A percentile compares a stretch with the other conserved stretches of the same genome.
Evolutionary conservation across 1,284 basidiomycete species (phyloP).

Genomic region (Veloporphyrellus conicus): DNA sequence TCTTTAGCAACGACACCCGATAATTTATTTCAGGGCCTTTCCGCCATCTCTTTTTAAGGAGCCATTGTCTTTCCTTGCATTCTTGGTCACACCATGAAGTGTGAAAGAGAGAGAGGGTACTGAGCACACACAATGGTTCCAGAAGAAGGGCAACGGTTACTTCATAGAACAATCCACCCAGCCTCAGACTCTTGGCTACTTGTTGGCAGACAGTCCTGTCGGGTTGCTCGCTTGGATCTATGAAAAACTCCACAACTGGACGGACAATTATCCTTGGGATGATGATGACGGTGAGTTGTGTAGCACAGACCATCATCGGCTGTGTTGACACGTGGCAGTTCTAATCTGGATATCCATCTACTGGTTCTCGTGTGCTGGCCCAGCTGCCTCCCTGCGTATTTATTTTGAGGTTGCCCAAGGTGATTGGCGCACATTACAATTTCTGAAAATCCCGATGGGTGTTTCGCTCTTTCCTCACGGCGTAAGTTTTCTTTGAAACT

Average conservation of each 20-base stretch:
- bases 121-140: slow-evolving; percentile 32
- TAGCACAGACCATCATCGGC: slow-evolving; percentile 1
- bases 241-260: slow-evolving; percentile 53
- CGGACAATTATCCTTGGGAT: slow-evolving; percentile 49
- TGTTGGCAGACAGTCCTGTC: slow-evolving; percentile 51
- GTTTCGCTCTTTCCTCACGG: slow-evolving; percentile 46
- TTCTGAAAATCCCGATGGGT: slow-evolving; percentile 42
- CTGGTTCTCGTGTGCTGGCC: slow-evolving; percentile 55
- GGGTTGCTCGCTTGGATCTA: slow-evolving; percentile 58
- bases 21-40: slow-evolving; percentile 13
- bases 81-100: slow-evolving; percentile 29
- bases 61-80: slow-evolving; percentile 30
- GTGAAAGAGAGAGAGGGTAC: slow-evolving; percentile 38
- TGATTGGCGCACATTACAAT: not conserved
- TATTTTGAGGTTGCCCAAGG: slow-evolving; percentile 41
- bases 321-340: slow-evolving; percentile 32
- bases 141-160: slow-evolving; percentile 40
- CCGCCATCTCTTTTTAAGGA: slow-evolving; percentile 24
- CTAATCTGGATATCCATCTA: slow-evolving; percentile 57
- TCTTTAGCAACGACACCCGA: not conserved
- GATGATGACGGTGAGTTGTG: slow-evolving; percentile 47
- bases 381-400: slow-evolving; percentile 49
- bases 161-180: slow-evolving; percentile 42
- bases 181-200: slow-evolving; percentile 56
- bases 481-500: too few species aligned